phyloP scores from a whole-genome alignment of 2,329 filamentous ascomycete genomes.

The Xylariales sp. region DNA sequence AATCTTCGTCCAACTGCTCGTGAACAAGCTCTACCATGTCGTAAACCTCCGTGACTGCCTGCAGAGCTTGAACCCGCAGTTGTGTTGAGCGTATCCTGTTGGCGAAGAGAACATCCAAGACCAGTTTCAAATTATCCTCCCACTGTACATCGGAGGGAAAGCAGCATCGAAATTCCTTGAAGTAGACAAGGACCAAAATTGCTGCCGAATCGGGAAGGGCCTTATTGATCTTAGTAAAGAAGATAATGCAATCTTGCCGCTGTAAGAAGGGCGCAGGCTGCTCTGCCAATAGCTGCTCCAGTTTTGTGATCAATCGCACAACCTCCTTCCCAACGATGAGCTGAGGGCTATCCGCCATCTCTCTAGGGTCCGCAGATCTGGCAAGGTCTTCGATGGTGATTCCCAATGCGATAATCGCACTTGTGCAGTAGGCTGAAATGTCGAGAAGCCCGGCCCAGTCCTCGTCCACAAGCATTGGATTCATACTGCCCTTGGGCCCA shows the following conservation, averaged over 20 bases:
- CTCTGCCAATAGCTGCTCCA: slow-evolving; percentile 44
- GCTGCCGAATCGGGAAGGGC: slow-evolving; percentile 62
- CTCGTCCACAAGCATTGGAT: slow-evolving; percentile 56
- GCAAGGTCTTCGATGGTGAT: slow-evolving; percentile 15
- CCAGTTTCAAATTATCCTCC: slow-evolving; percentile 57
- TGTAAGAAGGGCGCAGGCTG: slow-evolving; percentile 54
- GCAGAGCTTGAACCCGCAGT: slow-evolving; percentile 59
- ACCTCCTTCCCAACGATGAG: slow-evolving; percentile 39
- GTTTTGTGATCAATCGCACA: slow-evolving; percentile 36
- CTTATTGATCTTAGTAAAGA: slow-evolving; percentile 59
- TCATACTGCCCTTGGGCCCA: slow-evolving; percentile 47
- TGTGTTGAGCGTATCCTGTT: slow-evolving; percentile 56
- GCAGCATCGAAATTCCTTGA: slow-evolving; percentile 64
- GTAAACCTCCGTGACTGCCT: slow-evolving; percentile 55
- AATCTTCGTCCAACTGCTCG: slow-evolving; percentile 53
- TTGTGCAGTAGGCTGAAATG: slow-evolving; percentile 53
- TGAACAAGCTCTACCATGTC: slow-evolving; percentile 55
- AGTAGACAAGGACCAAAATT: slow-evolving; percentile 61
- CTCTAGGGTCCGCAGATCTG: slow-evolving; percentile 16
- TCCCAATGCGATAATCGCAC: slow-evolving; percentile 20
- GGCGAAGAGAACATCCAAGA: slow-evolving; percentile 61
- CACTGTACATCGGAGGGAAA: slow-evolving; percentile 67
- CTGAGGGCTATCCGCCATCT: slow-evolving; percentile 30
- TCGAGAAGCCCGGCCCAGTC: slow-evolving; percentile 61
- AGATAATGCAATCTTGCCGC: slow-evolving; percentile 60